Evolutionary conservation across 345 rosid species (phyloP).

Genomic region (Acer campestre): DNA sequence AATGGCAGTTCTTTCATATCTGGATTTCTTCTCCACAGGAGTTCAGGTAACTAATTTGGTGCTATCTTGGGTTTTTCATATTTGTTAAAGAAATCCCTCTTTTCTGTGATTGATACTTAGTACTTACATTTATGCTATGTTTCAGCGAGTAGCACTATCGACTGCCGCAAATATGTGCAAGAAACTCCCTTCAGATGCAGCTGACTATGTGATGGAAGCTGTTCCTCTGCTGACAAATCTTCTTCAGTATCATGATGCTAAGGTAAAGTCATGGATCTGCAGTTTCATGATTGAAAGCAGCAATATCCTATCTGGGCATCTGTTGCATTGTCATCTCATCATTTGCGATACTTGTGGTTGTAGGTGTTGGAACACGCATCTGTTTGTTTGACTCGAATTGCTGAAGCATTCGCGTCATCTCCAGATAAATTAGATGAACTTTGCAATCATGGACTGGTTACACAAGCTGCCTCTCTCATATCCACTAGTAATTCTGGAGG

Average conservation of each 20-base stretch:
- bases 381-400: slow-evolving; percentile 94
- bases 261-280: slow-evolving; percentile 44
- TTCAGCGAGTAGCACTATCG: slow-evolving; percentile 91
- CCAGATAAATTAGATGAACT: slow-evolving; percentile 91
- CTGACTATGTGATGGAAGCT: slow-evolving; percentile 99
- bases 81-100: neutral
- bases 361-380: slow-evolving; percentile 99
- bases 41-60: slow-evolving; percentile 71
- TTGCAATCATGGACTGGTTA: slow-evolving; percentile 93
- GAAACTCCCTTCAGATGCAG: slow-evolving; percentile 98
- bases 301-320: neutral
- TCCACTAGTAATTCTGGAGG: slow-evolving; percentile 93
- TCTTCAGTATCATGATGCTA: slow-evolving; percentile 94
- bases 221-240: slow-evolving; percentile 96
- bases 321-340: neutral
- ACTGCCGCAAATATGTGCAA: slow-evolving; percentile 99
- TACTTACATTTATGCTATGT: slow-evolving; percentile 12
- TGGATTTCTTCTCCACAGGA: slow-evolving; percentile 99
- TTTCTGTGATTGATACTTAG: neutral
- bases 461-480: slow-evolving; percentile 95
- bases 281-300: neutral
- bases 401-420: slow-evolving; percentile 94
- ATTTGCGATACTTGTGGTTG: slow-evolving; percentile 19
- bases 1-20: slow-evolving; percentile 98
- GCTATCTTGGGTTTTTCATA: neutral